A percentile compares a stretch with the other conserved stretches of the same genome.
Evolutionary conservation across 257 asterid species (phyloP).

Genomic region (Solanum paucissectum): DNA sequence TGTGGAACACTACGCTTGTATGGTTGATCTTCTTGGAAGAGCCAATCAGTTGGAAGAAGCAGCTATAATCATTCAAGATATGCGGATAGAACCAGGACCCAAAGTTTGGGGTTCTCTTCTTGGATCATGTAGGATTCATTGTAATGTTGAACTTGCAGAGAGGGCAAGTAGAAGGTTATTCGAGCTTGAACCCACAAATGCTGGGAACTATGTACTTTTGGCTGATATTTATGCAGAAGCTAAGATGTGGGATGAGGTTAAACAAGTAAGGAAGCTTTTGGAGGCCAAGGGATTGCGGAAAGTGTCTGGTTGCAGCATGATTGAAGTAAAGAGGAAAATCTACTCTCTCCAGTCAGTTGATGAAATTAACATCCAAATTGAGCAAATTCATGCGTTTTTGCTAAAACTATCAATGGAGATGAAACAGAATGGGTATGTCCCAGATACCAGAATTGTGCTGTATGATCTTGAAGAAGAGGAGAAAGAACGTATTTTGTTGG

Average conservation of each 20-base stretch:
- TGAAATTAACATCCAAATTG: slow-evolving; percentile 70
- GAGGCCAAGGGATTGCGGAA: slow-evolving; percentile 67
- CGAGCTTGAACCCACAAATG: slow-evolving; percentile 81
- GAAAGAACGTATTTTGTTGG: slow-evolving; percentile 59
- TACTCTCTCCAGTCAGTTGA: slow-evolving; percentile 48
- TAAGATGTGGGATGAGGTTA: slow-evolving; percentile 76
- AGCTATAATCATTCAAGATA: slow-evolving; percentile 47
- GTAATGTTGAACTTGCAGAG: slow-evolving; percentile 70
- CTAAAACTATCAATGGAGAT: slow-evolving; percentile 50
- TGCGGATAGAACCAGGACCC: slow-evolving; percentile 72
- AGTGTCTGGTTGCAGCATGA: slow-evolving; percentile 85
- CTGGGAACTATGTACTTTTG: slow-evolving; percentile 83
- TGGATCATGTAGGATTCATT: slow-evolving; percentile 80
- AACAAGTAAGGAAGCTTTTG: slow-evolving; percentile 50
- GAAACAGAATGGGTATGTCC: slow-evolving; percentile 70
- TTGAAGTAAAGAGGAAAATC: slow-evolving; percentile 51
- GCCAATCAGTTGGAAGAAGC: slow-evolving; percentile 77
- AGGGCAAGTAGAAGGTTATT: slow-evolving; percentile 59
- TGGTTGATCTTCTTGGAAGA: slow-evolving; percentile 92
- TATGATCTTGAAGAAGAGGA: slow-evolving; percentile 65
- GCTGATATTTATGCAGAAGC: slow-evolving; percentile 82
- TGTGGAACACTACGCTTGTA: slow-evolving; percentile 81
- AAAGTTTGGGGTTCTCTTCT: slow-evolving; percentile 86
- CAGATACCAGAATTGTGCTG: slow-evolving; percentile 55
- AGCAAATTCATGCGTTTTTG: slow-evolving; percentile 59